Base-by-base conservation (phyloP, 495 filamentous ascomycete genomes). In the Staphylotrichum longicolle region DNA sequence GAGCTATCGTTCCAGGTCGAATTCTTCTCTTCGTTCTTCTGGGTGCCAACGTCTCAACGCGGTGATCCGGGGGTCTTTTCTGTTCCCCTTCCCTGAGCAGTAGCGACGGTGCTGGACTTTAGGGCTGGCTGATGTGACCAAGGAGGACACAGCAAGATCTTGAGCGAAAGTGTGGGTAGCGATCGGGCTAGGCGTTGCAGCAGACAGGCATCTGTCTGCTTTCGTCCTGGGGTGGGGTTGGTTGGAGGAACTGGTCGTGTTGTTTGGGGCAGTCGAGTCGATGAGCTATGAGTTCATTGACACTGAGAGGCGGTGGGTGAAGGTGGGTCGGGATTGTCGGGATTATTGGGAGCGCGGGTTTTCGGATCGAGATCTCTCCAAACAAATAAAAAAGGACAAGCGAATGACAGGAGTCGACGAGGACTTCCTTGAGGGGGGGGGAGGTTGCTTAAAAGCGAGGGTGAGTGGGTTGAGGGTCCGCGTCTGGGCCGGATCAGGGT, bases 381-480 rank as follows among this genome's bases (percentile, higher is more conserved):
- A 74, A 73, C 72, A 73, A 69, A 77, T 78, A 73, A 69, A 65
- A 64, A 77, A 70, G 20, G 20, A 73, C 63, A 79, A 84, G 81
- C 80, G 80, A 85, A 79, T 82, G 82, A 83, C 80, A 83, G 82
- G 82, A 84, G 81, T 76, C 82, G 71, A 79, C 82, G 81, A 84
- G 82, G 82, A 81, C 80, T 82, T 83, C 82, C 82, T 81, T 68
- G 65, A 68, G 68, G 69, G 64, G 65, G 65, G 53, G 64, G 64
- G 65, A 39, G 53, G 64, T 68, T 74, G 70, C 69, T 66, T 66
- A 72, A 77, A 77, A 82, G 79, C 78, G 78, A 80, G 70, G 66
- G 78, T 79, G 77, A 75, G 76, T 74, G 68, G 20, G 65, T 66
- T 62, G 59, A 63, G 65, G 59, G 63, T 66, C 69, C 74, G 78